phyloP scores from a whole-genome alignment of 2,329 filamentous ascomycete genomes.

The Colletotrichum sp. region DNA sequence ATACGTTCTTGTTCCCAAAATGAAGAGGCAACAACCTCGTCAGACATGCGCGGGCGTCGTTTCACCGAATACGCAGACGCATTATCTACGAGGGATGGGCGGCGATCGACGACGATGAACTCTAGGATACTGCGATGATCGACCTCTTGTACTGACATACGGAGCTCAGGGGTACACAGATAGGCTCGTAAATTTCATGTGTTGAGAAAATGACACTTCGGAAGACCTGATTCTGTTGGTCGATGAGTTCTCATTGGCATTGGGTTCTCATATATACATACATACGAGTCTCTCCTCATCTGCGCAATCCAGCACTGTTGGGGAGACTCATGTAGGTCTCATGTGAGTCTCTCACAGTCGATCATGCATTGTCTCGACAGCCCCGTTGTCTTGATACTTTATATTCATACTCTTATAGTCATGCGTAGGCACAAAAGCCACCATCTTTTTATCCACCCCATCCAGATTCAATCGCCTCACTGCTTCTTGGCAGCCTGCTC shows the following conservation, averaged over 20 bases:
- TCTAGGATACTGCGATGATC: background rate
- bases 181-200: background rate
- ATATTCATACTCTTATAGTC: background rate
- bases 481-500: slow-evolving; percentile 1
- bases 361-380: background rate
- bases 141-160: rapidly evolving
- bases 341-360: background rate
- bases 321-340: background rate
- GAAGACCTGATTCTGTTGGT: too few species aligned
- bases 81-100: background rate
- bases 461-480: background rate
- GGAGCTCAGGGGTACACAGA: background rate
- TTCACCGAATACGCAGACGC: rapidly evolving
- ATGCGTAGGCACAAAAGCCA: background rate
- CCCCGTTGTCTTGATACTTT: background rate
- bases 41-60: rapidly evolving
- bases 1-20: background rate
- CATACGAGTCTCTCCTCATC: rapidly evolving
- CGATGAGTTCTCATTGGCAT: background rate
- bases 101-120: background rate
- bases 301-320: background rate
- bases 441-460: background rate
- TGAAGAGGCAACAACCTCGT: rapidly evolving
- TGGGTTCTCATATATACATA: rapidly evolving
- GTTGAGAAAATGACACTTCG: too few species aligned